Percentiles rank a stretch among this genome's conserved stretches.
These are phyloP conservation scores for Eimeria brunetti DNA, from an alignment of 169 alveolate genomes.

Conservation along the genomic window DNA sequence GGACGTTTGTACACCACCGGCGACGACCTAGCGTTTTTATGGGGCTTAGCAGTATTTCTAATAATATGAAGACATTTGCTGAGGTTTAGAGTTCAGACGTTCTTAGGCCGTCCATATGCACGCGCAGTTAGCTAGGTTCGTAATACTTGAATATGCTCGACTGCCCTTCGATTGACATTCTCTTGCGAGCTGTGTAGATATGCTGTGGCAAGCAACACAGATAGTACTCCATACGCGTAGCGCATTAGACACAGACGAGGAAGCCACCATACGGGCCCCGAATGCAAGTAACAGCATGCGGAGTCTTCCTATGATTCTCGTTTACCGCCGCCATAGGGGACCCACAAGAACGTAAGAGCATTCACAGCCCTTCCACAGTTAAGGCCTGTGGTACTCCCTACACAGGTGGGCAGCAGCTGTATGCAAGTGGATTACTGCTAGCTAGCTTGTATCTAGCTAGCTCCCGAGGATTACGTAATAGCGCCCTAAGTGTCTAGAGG, in stretches of 20 bases:
- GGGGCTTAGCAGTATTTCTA: background rate
- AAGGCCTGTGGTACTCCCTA: too few relatives aligned
- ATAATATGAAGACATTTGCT: background rate
- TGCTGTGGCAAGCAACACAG: background rate
- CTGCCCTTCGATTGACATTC: background rate
- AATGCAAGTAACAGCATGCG: too few relatives aligned
- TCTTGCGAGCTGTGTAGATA: background rate
- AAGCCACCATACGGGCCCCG: background rate
- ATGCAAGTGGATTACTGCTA: background rate
- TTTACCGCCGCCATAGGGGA: too few relatives aligned
- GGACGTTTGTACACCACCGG: background rate
- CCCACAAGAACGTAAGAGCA: too few relatives aligned
- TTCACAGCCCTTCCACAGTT: too few relatives aligned
- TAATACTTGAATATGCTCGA: background rate
- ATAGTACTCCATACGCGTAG: background rate
- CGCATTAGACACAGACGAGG: background rate
- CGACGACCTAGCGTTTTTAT: background rate
- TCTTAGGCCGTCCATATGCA: background rate
- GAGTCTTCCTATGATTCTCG: background rate
- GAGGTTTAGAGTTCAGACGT: background rate
- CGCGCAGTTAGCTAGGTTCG: background rate
- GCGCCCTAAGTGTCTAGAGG: background rate
- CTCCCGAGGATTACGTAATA: background rate
- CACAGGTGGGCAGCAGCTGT: background rate
- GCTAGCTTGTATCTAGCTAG: background rate